These are phyloP conservation scores for Ophiocordyceps camponoti-saundersi DNA, from an alignment of 2,329 filamentous ascomycete genomes.

Conservation along the genomic window DNA sequence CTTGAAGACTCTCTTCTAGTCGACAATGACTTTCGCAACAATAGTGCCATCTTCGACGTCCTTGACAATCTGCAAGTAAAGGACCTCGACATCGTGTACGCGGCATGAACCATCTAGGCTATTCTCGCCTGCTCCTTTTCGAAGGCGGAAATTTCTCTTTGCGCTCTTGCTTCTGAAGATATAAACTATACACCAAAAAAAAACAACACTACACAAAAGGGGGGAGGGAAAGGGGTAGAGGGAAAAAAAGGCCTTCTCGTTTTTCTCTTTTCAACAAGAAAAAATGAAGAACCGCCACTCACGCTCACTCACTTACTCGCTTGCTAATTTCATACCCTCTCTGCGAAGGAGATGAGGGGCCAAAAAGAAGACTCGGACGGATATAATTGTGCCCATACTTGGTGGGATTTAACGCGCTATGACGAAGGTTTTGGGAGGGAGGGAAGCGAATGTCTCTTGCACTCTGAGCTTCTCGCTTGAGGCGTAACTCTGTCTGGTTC, in stretches of 20 bases:
- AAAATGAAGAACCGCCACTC: neutral
- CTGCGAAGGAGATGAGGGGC: neutral
- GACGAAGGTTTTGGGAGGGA: no score
- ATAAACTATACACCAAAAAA: neutral
- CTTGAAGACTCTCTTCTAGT: slow-evolving; percentile 32
- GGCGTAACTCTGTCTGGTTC: no score
- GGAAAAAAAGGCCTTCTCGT: neutral
- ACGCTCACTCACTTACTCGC: neutral
- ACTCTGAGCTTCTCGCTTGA: no score
- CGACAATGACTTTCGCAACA: slow-evolving; percentile 92
- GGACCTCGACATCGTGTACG: slow-evolving; percentile 32
- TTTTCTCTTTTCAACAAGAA: neutral
- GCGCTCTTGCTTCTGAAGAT: no score
- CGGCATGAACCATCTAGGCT: slow-evolving; percentile 2
- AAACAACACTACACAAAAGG: neutral
- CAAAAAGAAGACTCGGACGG: no score
- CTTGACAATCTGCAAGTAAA: slow-evolving; percentile 64
- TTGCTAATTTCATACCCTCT: neutral
- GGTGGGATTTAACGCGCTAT: no score
- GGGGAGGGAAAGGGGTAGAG: no score
- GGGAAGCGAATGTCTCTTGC: no score
- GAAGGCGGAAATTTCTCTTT: no score
- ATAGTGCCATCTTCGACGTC: slow-evolving; percentile 64
- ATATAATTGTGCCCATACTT: no score
- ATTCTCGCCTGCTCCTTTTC: slow-evolving; percentile 10